A percentile compares a stretch with the other conserved stretches of the same genome.
These are phyloP conservation scores for Escallonia rubra DNA, from an alignment of 129 eudicot species.

Conservation along the genomic window DNA sequence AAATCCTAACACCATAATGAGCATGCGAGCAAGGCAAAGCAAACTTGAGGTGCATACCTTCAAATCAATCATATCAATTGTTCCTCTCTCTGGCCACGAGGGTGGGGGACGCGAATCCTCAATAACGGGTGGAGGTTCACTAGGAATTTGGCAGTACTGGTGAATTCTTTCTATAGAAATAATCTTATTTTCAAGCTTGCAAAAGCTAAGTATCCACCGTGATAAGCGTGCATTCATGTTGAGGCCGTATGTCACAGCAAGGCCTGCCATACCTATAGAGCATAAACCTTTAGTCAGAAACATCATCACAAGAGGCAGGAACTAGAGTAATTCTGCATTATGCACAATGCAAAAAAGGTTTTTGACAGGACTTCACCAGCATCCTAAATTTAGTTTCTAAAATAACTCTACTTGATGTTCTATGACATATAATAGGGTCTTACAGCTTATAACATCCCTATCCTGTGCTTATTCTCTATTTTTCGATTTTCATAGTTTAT, in stretches of 20 bases:
- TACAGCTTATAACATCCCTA: too few species aligned
- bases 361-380: too few species aligned
- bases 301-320: background rate
- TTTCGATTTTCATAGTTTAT: too few species aligned
- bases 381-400: too few species aligned
- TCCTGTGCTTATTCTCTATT: too few species aligned
- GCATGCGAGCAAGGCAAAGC: background rate
- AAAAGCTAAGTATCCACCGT: conserved; percentile 76
- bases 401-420: too few species aligned
- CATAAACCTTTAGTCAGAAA: conserved; percentile 7
- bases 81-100: conserved; percentile 85
- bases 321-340: too few species aligned
- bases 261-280: conserved; percentile 77
- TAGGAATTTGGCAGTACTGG: conserved; percentile 77
- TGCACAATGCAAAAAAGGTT: too few species aligned
- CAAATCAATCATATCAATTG: conserved; percentile 67
- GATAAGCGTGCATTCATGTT: conserved; percentile 74
- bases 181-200: conserved; percentile 88
- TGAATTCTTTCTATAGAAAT: conserved; percentile 89
- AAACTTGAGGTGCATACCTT: conserved; percentile 40
- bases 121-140: conserved; percentile 81
- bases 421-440: too few species aligned
- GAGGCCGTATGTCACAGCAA: conserved; percentile 90
- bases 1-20: background rate
- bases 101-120: conserved; percentile 61